phyloP scores from a whole-genome alignment of 2,329 filamentous ascomycete genomes.

The Aspergillus pseudoterreus region DNA sequence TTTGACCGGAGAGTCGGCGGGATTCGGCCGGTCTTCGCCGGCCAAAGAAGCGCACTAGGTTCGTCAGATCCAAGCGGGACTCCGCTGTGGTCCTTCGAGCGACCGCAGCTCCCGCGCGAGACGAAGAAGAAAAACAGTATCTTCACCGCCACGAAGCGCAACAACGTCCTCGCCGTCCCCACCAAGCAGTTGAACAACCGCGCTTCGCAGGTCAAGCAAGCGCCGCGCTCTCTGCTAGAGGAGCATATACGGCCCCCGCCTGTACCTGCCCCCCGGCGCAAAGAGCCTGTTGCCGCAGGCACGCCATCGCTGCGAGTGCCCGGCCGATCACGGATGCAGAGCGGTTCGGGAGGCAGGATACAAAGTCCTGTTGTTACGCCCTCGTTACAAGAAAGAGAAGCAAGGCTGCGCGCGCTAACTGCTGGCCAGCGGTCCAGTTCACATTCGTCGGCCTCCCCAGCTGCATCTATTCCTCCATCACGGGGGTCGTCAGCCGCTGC shows the following conservation, averaged over 20 bases:
- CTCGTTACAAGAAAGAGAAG: conserved; percentile 26
- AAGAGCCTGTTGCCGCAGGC: conserved; percentile 3
- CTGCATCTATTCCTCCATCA: not conserved
- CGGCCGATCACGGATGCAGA: conserved; percentile 13
- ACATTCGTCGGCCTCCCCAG: conserved; percentile 4
- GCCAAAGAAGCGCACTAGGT: conserved; percentile 4
- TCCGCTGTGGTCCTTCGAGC: conserved; percentile 21
- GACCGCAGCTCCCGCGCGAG: conserved; percentile 20
- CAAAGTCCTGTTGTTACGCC: conserved; percentile 6
- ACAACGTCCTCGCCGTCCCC: conserved; percentile 34
- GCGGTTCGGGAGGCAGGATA: not conserved
- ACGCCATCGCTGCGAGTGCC: conserved; percentile 12
- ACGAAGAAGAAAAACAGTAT: conserved; percentile 32
- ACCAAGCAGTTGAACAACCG: conserved; percentile 39
- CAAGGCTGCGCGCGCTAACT: conserved; percentile 28
- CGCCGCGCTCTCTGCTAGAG: conserved; percentile 41
- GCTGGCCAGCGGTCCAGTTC: conserved; percentile 16
- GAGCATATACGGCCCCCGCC: conserved; percentile 30
- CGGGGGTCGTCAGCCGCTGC: not conserved
- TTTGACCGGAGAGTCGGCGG: conserved; percentile 32
- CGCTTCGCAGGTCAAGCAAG: conserved; percentile 35
- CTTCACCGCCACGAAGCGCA: conserved; percentile 34
- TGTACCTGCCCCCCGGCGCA: conserved; percentile 9
- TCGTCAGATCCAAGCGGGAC: conserved; percentile 13
- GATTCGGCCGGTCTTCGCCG: conserved; percentile 19